Conservation (phyloP, 2,329 filamentous ascomycete genomes). For the Diplodia scrobiculata region DNA sequence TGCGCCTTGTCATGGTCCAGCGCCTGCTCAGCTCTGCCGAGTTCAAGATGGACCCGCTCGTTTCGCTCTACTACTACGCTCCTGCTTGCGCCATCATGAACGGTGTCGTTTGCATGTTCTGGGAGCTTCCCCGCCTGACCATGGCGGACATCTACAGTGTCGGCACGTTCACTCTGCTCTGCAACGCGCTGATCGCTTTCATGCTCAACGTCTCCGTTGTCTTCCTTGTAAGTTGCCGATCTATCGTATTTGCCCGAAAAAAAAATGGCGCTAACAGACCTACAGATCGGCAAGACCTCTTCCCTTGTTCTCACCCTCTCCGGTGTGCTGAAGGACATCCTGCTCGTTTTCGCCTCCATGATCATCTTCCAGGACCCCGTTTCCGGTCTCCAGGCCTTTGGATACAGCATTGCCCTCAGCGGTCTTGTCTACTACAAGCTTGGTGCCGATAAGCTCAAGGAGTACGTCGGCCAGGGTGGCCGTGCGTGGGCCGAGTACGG, state of each 20-base stretch:
- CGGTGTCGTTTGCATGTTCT: slow-evolving; percentile 69
- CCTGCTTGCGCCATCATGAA: slow-evolving; percentile 84
- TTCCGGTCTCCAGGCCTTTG: slow-evolving; percentile 75
- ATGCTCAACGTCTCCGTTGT: slow-evolving; percentile 82
- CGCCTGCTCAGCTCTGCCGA: slow-evolving; percentile 77
- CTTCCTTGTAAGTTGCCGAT: slow-evolving; percentile 67
- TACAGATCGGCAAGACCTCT: slow-evolving; percentile 81
- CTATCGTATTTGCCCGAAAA: not conserved
- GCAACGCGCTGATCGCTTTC: slow-evolving; percentile 78
- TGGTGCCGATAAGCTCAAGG: slow-evolving; percentile 78
- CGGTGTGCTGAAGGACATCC: slow-evolving; percentile 84
- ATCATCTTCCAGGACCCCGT: slow-evolving; percentile 78
- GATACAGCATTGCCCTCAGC: slow-evolving; percentile 75
- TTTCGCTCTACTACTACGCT: slow-evolving; percentile 88
- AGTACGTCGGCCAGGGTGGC: slow-evolving; percentile 69
- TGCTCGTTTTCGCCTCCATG: slow-evolving; percentile 78
- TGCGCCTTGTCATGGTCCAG: slow-evolving; percentile 82
- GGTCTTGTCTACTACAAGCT: slow-evolving; percentile 88
- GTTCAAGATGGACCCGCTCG: slow-evolving; percentile 89
- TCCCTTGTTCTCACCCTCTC: slow-evolving; percentile 83
- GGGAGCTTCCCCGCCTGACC: slow-evolving; percentile 70
- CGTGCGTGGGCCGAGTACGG: slow-evolving; percentile 88
- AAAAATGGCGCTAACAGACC: slow-evolving; percentile 30
- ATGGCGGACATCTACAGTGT: slow-evolving; percentile 73
- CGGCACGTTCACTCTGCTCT: slow-evolving; percentile 69